Evolutionary conservation across 2,329 filamentous ascomycete genomes (phyloP).

Genomic region (Leptoxyphium fumago): DNA sequence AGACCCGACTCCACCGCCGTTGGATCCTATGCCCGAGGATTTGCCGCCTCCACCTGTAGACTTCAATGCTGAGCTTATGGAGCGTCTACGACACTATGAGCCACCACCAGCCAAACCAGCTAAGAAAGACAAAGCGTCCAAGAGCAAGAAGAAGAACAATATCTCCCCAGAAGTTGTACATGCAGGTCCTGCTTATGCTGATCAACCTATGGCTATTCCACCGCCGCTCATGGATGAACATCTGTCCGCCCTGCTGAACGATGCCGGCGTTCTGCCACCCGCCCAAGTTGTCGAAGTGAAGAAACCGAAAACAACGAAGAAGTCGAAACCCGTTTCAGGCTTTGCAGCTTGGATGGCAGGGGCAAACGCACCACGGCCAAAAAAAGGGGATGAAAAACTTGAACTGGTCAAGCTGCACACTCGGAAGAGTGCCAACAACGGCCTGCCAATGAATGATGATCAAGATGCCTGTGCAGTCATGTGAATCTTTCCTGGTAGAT

Average conservation of each 20-base stretch:
- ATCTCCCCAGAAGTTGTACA: constrained; percentile 1
- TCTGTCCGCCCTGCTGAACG: constrained; percentile 4
- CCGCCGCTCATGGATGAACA: background rate
- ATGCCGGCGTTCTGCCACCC: constrained; percentile 6
- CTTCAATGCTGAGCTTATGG: background rate
- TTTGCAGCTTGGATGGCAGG: constrained; percentile 17
- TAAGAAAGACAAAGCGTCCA: constrained; percentile 2
- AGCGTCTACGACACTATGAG: background rate
- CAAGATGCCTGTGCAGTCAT: constrained; percentile 2
- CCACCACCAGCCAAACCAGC: background rate
- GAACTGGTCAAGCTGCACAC: constrained; percentile 1
- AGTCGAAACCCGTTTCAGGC: background rate
- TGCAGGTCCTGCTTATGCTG: background rate
- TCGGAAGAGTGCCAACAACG: constrained; percentile 1
- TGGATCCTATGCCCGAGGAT: background rate
- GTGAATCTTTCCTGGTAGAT: background rate
- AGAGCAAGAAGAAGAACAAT: constrained; percentile 1
- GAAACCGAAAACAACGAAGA: background rate
- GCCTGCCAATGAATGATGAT: background rate
- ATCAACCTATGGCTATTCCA: background rate
- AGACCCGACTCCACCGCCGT: constrained; percentile 10
- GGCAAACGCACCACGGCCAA: constrained; percentile 2
- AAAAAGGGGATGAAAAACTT: constrained; percentile 12
- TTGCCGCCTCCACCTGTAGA: background rate
- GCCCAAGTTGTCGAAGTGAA: constrained; percentile 1